Evolutionary conservation across 805 yeast genomes (phyloP).

Genomic region (Kodamaea kaohsiungensis): DNA sequence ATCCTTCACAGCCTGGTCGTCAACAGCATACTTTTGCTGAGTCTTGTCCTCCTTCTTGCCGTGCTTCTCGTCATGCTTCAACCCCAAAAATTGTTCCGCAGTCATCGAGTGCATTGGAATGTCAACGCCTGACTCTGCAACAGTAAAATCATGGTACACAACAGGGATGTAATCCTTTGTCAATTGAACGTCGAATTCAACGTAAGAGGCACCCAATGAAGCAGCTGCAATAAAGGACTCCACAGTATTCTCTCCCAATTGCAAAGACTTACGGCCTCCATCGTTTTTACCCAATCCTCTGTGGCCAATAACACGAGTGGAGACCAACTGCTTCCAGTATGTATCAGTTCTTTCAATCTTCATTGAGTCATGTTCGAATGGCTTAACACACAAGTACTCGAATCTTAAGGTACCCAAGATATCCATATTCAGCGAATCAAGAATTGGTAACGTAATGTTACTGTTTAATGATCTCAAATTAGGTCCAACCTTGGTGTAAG

Average conservation of each 20-base stretch:
- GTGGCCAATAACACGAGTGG: conserved; percentile 93
- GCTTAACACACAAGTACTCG: conserved; percentile 68
- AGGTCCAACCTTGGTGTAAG: conserved; percentile 66
- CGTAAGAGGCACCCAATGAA: conserved; percentile 92
- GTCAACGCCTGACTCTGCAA: conserved; percentile 94
- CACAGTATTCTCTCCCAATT: conserved; percentile 92
- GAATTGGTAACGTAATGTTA: conserved; percentile 68
- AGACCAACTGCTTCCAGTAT: conserved; percentile 87
- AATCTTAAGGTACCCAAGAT: conserved; percentile 77
- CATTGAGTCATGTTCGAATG: conserved; percentile 73
- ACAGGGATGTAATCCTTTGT: conserved; percentile 92
- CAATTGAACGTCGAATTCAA: conserved; percentile 94
- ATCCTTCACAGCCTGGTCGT: conserved; percentile 37
- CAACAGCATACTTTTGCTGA: conserved; percentile 27
- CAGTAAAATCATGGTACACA: conserved; percentile 90
- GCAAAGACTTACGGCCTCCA: conserved; percentile 70
- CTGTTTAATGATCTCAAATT: conserved; percentile 67
- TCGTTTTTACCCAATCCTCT: conserved; percentile 92
- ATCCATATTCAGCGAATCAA: conserved; percentile 70
- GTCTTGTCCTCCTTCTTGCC: conserved; percentile 8
- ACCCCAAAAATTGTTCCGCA: conserved; percentile 78
- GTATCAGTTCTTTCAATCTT: conserved; percentile 67
- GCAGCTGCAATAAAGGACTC: conserved; percentile 97
- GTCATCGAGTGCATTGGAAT: conserved; percentile 95
- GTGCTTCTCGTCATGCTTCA: conserved; percentile 32